Percentiles rank a stretch among this genome's conserved stretches.
Evolutionary conservation across 2,329 filamentous ascomycete genomes (phyloP).

Genomic region (Metarhizium rileyi): DNA sequence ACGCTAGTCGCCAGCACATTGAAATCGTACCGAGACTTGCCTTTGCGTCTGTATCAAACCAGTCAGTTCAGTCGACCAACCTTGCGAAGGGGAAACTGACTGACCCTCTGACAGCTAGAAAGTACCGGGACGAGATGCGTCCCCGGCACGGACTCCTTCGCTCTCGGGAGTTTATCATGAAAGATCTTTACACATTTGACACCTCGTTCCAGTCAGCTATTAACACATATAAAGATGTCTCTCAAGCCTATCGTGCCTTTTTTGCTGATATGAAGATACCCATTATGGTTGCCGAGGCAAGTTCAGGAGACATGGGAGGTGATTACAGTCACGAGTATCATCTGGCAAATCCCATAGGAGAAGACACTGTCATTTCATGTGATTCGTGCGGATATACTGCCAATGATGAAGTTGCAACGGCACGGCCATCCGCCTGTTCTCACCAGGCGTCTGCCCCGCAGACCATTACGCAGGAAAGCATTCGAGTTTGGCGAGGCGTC

Average conservation of each 20-base stretch:
- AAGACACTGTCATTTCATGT: conserved; percentile 78
- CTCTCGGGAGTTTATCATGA: conserved; percentile 92
- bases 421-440: conserved; percentile 12
- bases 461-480: conserved; percentile 6
- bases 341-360: conserved; percentile 67
- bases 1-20: conserved; percentile 61
- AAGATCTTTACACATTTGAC: conserved; percentile 96
- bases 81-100: neutral
- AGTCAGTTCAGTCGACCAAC: conserved; percentile 36
- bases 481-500: conserved; percentile 51
- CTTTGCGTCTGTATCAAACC: conserved; percentile 83
- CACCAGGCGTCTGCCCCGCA: neutral
- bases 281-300: conserved; percentile 76
- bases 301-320: conserved; percentile 94
- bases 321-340: conserved; percentile 93
- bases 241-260: conserved; percentile 61
- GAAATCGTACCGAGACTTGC: conserved; percentile 77
- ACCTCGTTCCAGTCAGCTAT: conserved; percentile 55
- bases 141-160: conserved; percentile 82
- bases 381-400: conserved; percentile 62
- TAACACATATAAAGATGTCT: conserved; percentile 69
- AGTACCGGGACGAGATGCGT: conserved; percentile 87
- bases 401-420: conserved; percentile 74
- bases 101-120: conserved; percentile 49
- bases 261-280: conserved; percentile 78